Evolutionary conservation across 2,329 filamentous ascomycete species (phyloP).

Genomic region (Fusarium udum): DNA sequence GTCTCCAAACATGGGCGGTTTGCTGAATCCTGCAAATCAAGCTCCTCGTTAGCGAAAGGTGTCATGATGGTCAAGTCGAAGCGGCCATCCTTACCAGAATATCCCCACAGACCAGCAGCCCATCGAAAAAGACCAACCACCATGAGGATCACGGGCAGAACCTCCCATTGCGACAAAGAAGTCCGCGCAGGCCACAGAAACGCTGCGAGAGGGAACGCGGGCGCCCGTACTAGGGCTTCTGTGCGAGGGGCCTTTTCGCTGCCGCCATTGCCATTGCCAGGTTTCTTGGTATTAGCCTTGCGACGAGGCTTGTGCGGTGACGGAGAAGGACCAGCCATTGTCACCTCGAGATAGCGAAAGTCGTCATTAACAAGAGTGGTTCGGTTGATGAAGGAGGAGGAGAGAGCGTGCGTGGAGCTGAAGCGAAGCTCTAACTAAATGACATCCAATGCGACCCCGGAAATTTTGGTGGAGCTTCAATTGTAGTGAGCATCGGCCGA

Average conservation of each 20-base stretch:
- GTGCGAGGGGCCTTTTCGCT: slow-evolving; percentile 47
- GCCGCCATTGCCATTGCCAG: slow-evolving; percentile 46
- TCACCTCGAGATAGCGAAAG: slow-evolving; percentile 42
- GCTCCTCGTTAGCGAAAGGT: slow-evolving; percentile 24
- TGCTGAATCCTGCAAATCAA: slow-evolving; percentile 69
- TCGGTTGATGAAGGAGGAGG: slow-evolving; percentile 20
- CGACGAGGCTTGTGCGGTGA: slow-evolving; percentile 69
- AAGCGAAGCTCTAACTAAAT: slow-evolving; percentile 27
- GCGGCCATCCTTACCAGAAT: slow-evolving; percentile 73
- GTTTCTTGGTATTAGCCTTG: slow-evolving; percentile 60
- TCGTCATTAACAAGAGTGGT: slow-evolving; percentile 31
- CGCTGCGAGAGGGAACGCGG: slow-evolving; percentile 89
- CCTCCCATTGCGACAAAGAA: slow-evolving; percentile 89
- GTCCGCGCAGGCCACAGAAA: slow-evolving; percentile 92
- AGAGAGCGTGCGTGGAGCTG: slow-evolving; percentile 26
- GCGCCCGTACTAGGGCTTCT: slow-evolving; percentile 63
- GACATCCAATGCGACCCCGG: slow-evolving; percentile 25
- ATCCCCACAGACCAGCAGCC: slow-evolving; percentile 92
- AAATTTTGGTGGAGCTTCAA: slow-evolving; percentile 36
- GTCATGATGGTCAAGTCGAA: neutral
- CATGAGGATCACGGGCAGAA: slow-evolving; percentile 89
- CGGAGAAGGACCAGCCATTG: slow-evolving; percentile 63
- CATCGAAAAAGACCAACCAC: slow-evolving; percentile 90
- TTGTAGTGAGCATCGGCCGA: slow-evolving; percentile 5
- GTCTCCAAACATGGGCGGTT: slow-evolving; percentile 92